phyloP scores from a whole-genome alignment of 176 grass and related monocot species.

The Carex myosuroides region DNA sequence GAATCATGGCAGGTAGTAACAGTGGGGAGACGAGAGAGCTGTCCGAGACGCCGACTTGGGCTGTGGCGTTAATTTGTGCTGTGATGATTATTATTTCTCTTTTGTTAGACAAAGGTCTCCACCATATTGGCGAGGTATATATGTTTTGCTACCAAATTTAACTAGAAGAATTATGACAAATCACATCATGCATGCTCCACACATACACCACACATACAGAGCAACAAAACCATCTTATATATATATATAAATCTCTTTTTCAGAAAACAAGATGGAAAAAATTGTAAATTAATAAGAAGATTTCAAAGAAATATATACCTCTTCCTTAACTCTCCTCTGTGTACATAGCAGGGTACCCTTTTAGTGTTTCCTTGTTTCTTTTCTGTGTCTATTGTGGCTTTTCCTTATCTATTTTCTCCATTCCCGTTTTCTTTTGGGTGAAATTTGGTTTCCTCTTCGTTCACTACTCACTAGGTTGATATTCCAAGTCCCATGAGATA shows the following conservation, averaged over 20 bases:
- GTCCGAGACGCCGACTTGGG: constrained; percentile 61
- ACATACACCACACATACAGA: neutral
- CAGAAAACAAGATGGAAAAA: neutral
- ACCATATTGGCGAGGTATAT: constrained; percentile 56
- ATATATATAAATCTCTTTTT: neutral
- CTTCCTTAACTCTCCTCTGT: neutral
- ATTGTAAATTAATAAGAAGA: neutral
- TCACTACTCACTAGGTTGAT: neutral
- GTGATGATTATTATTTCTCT: constrained; percentile 59
- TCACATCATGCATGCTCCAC: neutral
- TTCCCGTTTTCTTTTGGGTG: neutral
- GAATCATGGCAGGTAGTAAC: constrained; percentile 28
- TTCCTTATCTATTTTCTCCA: neutral
- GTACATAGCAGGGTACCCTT: neutral
- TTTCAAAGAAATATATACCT: neutral
- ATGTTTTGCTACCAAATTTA: neutral
- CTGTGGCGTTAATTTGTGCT: constrained; percentile 55
- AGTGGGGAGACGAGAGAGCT: constrained; percentile 15
- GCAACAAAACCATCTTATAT: neutral
- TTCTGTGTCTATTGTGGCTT: neutral
- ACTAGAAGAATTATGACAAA: neutral
- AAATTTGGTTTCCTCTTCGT: neutral
- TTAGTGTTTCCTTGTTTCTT: neutral
- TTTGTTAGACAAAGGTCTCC: constrained; percentile 57
- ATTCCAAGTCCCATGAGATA: neutral